Evolutionary conservation across 352 stramenopile genomes (phyloP).

Genomic region (Phytophthora tubulina): DNA sequence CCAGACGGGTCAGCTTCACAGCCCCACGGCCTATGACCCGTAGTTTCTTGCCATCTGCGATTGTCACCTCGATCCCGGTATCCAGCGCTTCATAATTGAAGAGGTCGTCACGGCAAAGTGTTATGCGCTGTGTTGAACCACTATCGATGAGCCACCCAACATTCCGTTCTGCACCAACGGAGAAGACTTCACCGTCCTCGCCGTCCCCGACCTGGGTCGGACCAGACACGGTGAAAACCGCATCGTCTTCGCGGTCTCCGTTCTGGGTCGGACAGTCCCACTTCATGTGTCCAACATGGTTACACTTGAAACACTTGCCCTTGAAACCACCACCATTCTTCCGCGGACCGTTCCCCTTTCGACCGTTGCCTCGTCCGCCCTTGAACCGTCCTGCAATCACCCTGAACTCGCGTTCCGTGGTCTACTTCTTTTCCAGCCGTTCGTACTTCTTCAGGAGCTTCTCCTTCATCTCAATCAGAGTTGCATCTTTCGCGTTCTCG

Average conservation of each 20-base stretch:
- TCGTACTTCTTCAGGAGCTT: conserved; percentile 1
- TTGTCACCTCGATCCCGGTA: conserved; percentile 24
- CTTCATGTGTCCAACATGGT: too few species aligned
- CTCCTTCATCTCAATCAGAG: not conserved
- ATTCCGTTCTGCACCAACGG: not conserved
- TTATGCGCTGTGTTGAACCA: conserved; percentile 30
- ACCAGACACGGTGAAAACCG: too few species aligned
- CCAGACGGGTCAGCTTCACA: conserved; percentile 8
- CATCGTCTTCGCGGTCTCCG: too few species aligned
- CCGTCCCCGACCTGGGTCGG: accelerated
- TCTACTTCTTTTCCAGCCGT: not conserved
- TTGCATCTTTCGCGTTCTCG: too few species aligned
- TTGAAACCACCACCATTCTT: not conserved
- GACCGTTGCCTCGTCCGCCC: not conserved
- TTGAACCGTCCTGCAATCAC: not conserved
- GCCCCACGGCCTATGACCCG: conserved; percentile 14
- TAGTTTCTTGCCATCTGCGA: conserved; percentile 5
- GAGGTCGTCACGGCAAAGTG: not conserved
- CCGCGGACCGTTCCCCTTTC: not conserved
- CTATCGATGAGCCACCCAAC: conserved; percentile 25
- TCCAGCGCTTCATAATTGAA: conserved; percentile 2
- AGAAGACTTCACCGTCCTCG: too few species aligned
- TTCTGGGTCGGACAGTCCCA: too few species aligned
- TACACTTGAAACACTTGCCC: too few species aligned
- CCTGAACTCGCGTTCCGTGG: conserved; percentile 2